These are phyloP conservation scores for Albatrellus ellisii DNA, from an alignment of 768 basidiomycete species.

Conservation along the genomic window DNA sequence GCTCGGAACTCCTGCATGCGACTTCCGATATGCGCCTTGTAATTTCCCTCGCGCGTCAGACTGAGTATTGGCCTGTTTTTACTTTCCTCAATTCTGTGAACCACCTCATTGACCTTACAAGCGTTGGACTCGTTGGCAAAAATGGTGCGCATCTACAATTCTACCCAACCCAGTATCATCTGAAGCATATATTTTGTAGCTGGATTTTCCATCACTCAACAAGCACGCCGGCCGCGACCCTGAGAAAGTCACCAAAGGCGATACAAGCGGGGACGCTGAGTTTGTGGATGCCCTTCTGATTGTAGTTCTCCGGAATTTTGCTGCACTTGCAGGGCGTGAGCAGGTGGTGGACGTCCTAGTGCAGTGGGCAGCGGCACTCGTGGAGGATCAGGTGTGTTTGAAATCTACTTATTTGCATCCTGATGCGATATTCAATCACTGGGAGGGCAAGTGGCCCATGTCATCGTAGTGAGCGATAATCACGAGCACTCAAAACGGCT, in stretches of 20 bases:
- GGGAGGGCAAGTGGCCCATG: constrained; percentile 94
- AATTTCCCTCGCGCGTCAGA: constrained; percentile 58
- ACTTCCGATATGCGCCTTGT: no score
- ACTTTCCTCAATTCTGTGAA: constrained; percentile 72
- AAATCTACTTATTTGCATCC: neutral
- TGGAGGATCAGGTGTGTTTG: constrained; percentile 58
- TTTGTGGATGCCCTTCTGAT: constrained; percentile 61
- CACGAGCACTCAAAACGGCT: constrained; percentile 78
- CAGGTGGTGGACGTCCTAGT: constrained; percentile 65
- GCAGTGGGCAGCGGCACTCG: constrained; percentile 74
- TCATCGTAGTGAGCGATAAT: constrained; percentile 83
- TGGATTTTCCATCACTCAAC: constrained; percentile 69
- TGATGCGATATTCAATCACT: neutral
- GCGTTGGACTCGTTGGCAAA: constrained; percentile 89
- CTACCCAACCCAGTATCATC: neutral
- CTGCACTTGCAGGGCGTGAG: constrained; percentile 31
- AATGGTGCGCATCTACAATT: constrained; percentile 47
- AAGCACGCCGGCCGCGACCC: no score
- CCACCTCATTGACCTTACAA: constrained; percentile 82
- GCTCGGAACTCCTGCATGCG: constrained; percentile 61
- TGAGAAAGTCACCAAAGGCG: neutral
- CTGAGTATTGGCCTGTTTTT: no score
- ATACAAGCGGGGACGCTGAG: constrained; percentile 31
- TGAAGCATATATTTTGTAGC: constrained; percentile 36
- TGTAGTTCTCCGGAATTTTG: constrained; percentile 77